Evolutionary conservation across 176 grass and related monocot species (phyloP), one percentile per base, ranked within the genome.

Genomic region (Rhipidocladum racemiflorum): DNA sequence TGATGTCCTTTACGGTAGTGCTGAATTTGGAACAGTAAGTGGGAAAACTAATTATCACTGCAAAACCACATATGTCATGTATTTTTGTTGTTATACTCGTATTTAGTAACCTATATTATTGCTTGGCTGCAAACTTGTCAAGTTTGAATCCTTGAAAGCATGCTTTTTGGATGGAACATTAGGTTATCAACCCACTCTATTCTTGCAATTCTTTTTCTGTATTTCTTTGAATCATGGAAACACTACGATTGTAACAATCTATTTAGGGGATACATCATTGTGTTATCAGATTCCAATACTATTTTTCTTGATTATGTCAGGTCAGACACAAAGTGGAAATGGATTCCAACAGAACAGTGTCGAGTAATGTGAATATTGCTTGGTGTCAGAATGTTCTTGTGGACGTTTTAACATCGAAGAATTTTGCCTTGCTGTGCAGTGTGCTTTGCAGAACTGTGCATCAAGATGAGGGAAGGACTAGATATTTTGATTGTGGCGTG

Each of bases 381-480:
- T 87, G 86, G 59, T 94, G 92, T 60, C 85, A 87, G 75, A 90
- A 85, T 74, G 80, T 88, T 85, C 84, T 97, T 67, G 77, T 87
- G 75, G 82, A 90, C 30, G 63, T 94, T 85, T 83, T 97, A 79
- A 83, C 61, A 35, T 97, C 94, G 45, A 83, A 92, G 75, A 90
- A 92, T 59, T 97, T 97, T 81, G 90, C 86, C 51, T 67, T 90
- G 20, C 68, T 94, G 29, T 97, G 94, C 68, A 89, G 83, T 80
- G 87, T 92, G 75, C 92, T 97, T 85, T 75, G 77, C 65, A 90
- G 24, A 78, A 83, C 45, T 82, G 87, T 88, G 34, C 82, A 90
- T 83, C 85, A 88, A 78, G 83, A 88, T 45, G 80, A 77, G 53
- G 60, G 68, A 70, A 82, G 75, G 64, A 88, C 68, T 74, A 80